Conservation (phyloP, 768 basidiomycete species). For the Tulasnella sp. region DNA sequence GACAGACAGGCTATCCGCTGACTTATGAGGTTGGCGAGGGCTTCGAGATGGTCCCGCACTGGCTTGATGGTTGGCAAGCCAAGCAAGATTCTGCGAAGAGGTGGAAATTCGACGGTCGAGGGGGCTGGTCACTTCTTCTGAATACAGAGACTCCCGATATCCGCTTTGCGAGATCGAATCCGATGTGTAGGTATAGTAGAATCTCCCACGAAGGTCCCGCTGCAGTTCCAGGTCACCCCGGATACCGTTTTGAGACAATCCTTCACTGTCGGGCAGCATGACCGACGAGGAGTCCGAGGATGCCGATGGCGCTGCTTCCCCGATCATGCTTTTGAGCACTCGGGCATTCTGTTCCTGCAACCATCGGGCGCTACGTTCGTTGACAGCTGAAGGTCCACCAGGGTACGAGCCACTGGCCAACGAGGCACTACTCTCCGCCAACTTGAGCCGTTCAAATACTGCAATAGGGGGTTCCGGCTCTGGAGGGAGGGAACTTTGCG, state of each 20-base stretch:
- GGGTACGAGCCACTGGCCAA: not conserved
- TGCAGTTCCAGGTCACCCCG: slow-evolving; percentile 52
- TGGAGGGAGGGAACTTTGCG: not conserved
- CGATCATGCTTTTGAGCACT: slow-evolving; percentile 47
- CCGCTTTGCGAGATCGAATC: slow-evolving; percentile 35
- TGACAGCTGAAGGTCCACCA: slow-evolving; percentile 18
- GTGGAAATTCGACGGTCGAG: slow-evolving; percentile 3
- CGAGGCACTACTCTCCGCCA: slow-evolving; percentile 36
- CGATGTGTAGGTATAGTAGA: slow-evolving; percentile 59
- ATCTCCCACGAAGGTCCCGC: slow-evolving; percentile 54
- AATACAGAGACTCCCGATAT: not conserved
- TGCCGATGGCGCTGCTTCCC: slow-evolving; percentile 46
- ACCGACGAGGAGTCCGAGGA: slow-evolving; percentile 31
- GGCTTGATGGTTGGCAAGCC: slow-evolving; percentile 5
- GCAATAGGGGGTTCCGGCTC: not conserved
- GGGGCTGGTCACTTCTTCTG: slow-evolving; percentile 1
- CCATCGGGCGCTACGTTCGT: slow-evolving; percentile 68
- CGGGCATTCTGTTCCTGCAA: slow-evolving; percentile 68
- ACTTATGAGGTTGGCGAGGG: not conserved
- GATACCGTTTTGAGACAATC: not conserved
- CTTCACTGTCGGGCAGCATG: not conserved
- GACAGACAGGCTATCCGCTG: too few relatives aligned
- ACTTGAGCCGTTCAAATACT: slow-evolving; percentile 42
- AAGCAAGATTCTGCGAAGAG: slow-evolving; percentile 7
- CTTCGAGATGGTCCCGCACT: not conserved